Conservation (phyloP, 139 green algal species). For the Asterochloris erici region DNA sequence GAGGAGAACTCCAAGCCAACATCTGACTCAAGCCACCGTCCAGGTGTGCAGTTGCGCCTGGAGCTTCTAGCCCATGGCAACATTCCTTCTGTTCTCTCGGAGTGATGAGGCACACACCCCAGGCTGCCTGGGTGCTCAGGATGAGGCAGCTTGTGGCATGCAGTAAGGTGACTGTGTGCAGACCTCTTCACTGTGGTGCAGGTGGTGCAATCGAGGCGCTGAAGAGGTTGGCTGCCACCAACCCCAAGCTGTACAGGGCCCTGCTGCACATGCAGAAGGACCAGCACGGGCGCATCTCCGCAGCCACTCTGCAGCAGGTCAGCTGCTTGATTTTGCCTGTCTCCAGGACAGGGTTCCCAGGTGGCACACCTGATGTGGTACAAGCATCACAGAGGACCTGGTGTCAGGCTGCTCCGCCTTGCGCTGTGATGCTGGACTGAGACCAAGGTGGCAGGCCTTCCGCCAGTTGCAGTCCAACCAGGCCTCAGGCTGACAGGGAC, state of each 20-base stretch:
- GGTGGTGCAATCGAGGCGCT: slow-evolving; percentile 9
- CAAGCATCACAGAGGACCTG: no score
- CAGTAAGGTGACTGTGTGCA: background rate
- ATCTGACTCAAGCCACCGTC: background rate
- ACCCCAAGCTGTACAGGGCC: slow-evolving; percentile 14
- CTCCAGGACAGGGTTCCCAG: no score
- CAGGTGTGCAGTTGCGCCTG: background rate
- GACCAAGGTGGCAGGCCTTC: no score
- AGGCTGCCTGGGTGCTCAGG: background rate
- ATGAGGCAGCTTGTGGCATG: background rate
- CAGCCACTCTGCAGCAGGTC: slow-evolving; percentile 6
- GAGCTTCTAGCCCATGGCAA: background rate
- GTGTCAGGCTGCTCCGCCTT: no score
- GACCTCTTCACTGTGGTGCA: background rate
- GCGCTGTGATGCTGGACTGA: no score
- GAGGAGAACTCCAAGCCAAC: background rate
- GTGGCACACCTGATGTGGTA: no score
- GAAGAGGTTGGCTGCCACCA: slow-evolving; percentile 15
- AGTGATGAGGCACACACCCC: background rate
- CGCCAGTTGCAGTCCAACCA: no score
- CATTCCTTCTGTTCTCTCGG: no score
- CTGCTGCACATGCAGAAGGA: slow-evolving; percentile 11
- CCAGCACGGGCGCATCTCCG: slow-evolving; percentile 3
- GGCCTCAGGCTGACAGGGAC: no score
- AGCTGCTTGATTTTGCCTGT: no score